Base-by-base conservation (phyloP, 306 rosid genomes). In the Dryas octopetala region DNA sequence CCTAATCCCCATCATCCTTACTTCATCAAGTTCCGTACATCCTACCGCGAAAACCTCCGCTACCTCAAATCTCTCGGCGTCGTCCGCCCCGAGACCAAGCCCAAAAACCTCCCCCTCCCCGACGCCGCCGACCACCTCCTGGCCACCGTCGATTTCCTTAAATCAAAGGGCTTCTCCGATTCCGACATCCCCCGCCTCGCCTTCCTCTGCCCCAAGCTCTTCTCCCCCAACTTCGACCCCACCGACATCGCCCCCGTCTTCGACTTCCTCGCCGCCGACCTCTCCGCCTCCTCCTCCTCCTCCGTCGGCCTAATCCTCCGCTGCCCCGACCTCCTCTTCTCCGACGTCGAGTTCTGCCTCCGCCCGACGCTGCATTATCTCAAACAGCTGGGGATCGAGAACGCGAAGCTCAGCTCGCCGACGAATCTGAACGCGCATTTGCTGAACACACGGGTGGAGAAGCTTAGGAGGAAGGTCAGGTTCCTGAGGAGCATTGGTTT, bases 111-210 rank as follows among this genome's bases (percentile, higher is more conserved):
- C 64, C 95, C 91, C 13, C 84, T 76, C 9, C 91, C 96, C 8
- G 89, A 83, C 77, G 81, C 83, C 51, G 81, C 88, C 68, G 74
- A 86, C 68, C 92, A 84, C 74, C 47, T 88, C 73, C 65, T 91
- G 60, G 52, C 76, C 77, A 89, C 91, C 76, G 80, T 91, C 74
- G 4, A 79, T 40, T 87, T 88, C 83, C 83, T 94, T 79, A 90
- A 87, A 73, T 91, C 96, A 2, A 88, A 86, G 7, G 91, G 93
- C 81, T 90, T 94, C 88, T 71, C 95, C 79, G 93, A 90, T 60
- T 38, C 86, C 47, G 93, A 94, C 48, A 77, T 91, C 78, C 77
- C 90, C 9, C 78, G 88, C n/a, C 91, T 94, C 58, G 83, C 85
- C 40, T 72, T 67, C 88, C 69, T 81, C 57, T 75, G 79, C 74